These are phyloP conservation scores for Suillus lakei DNA, from an alignment of 768 basidiomycete genomes.

Conservation along the genomic window DNA sequence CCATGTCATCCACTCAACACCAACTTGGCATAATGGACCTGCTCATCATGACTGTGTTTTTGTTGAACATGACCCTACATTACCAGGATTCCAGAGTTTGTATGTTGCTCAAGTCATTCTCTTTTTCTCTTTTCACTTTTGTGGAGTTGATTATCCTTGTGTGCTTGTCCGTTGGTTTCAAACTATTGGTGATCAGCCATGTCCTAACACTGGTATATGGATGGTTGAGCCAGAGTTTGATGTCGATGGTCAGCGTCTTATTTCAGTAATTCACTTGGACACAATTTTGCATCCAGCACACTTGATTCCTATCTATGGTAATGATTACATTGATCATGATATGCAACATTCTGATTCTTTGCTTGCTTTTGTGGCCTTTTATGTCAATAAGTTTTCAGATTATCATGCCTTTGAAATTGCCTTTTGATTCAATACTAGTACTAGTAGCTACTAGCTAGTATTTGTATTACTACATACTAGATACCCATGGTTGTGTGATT, in stretches of 20 bases:
- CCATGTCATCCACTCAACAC: constrained; percentile 33
- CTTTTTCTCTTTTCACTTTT: constrained; percentile 29
- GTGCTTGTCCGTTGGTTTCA: constrained; percentile 32
- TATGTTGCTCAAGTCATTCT: constrained; percentile 28
- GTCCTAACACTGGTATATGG: constrained; percentile 34
- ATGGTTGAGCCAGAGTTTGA: constrained; percentile 32
- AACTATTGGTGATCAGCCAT: constrained; percentile 22
- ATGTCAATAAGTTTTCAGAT: constrained; percentile 35
- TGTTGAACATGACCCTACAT: constrained; percentile 19
- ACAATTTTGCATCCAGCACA: no score
- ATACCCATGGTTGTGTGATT: no score
- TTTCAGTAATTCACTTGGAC: constrained; percentile 27
- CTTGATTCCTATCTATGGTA: constrained; percentile 22
- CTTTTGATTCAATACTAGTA: constrained; percentile 16
- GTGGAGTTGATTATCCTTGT: constrained; percentile 24
- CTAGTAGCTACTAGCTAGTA: no score
- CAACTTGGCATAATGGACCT: constrained; percentile 30
- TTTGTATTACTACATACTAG: no score
- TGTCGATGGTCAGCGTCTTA: constrained; percentile 3
- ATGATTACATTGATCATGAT: constrained; percentile 17
- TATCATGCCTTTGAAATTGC: constrained; percentile 31
- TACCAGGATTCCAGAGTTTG: constrained; percentile 28
- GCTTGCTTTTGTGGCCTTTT: constrained; percentile 25
- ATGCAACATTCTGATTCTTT: constrained; percentile 24
- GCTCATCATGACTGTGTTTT: constrained; percentile 36